Evolutionary conservation across 371 early-diverging fungal species (phyloP), one percentile per base, ranked within the genome.

Genomic region (Mortierella sp.): DNA sequence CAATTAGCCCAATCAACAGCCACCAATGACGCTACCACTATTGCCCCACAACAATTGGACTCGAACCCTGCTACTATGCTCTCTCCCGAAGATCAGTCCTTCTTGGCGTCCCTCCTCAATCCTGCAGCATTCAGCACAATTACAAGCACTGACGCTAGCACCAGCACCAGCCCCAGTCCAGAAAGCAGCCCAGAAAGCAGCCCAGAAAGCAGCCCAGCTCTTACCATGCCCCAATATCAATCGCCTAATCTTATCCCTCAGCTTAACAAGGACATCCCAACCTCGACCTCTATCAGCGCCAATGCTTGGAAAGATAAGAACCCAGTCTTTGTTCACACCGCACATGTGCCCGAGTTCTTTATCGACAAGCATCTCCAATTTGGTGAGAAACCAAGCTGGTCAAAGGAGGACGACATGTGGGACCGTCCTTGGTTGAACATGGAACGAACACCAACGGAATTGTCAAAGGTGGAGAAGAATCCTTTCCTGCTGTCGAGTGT

Each of bases 251-350:
- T 67, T 37, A 47, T 43, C 1, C 63, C 63, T 37, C 63, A 74
- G 57, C 40, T 50, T 16, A 41, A 74, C 37, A 74, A 74, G 57
- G 74, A 74, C 50, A 51, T 74, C 25, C 67, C 74, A 25, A 63
- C 67, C 49, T 63, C 74, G 10, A 54, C 74, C 10, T 67, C 67
- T 13, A 22, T 57, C 39, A 52, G 21, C 2, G 52, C 53, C 17
- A 50, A 24, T 10, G 53, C 63, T 12, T 74, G 74, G 74, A 74
- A 67, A 25, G 64, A 67, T 22, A 60, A 54, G 54, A 67, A 52
- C n/a, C 74, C 68, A 0, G 40, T 60, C n/a, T 56, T 50, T 54
- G 56, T 74, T 0, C 74, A 63, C 49, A 62, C 47, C 9, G 47
- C 74, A 2, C 25, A 63, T 7, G 53, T 74, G 17, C 74, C 74